Evolutionary conservation across 179 eudicot genomes (phyloP), one percentile per base, ranked within the genome.

Genomic region (Actinidia polygama): DNA sequence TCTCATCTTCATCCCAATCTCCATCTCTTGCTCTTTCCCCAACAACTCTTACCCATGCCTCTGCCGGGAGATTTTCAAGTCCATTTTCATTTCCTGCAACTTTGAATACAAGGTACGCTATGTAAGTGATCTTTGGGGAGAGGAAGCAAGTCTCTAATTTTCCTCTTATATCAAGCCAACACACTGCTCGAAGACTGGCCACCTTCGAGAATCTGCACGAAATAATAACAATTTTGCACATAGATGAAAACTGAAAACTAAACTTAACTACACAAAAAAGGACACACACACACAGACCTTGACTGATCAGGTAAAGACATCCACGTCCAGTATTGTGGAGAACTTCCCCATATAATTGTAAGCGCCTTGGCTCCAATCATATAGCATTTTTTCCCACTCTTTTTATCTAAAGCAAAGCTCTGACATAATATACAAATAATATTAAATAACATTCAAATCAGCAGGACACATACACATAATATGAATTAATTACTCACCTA

Each of bases 91-190:
- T 61, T 16, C 59, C 72, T 24, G 73, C 30, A 79, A 87, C 59
- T 55, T 62, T 83, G 79, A 88, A 92, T n/a, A 94, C 86, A 40
- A 93, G 84, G 75, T 89, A 93, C 21, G 89, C 92, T n/a, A 50
- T 86, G 49, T 91, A 93, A 8, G 76, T 77, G 10, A 93, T 88
- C 66, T 73, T 61, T 1, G 87, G 83, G 7, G 97, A 89, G 11
- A 93, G 83, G 54, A 85, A 2, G 5, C 79, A 76, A 9, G 87
- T 79, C 40, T 79, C 83, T 19, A 90, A 78, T 49, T 49, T 26
- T 86, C 93, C 95, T 66, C 69, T 75, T 10, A 93, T 85, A 67
- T 92, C 91, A 51, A 92, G 88, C 91, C 93, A 92, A 55, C 89
- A 88, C 0, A 85, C 93, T 7, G n/a, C 24, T n/a, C 36, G n/a